phyloP scores from a whole-genome alignment of 2,329 filamentous ascomycete species.

The Fusarium verrucosum region DNA sequence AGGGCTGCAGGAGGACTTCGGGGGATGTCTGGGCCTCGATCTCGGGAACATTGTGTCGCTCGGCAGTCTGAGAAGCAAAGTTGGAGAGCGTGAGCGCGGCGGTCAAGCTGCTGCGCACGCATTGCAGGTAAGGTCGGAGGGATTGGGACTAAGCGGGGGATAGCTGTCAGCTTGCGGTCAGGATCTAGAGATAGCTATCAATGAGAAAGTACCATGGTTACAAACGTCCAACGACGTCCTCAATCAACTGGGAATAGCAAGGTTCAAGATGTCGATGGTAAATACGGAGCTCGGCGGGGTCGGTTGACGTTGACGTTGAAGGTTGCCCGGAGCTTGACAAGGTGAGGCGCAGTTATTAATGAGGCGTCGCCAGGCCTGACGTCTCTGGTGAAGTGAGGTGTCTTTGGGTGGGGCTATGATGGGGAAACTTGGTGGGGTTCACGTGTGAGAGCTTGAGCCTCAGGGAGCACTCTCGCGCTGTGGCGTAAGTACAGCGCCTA shows the following conservation, averaged over 20 bases:
- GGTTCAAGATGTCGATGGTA: constrained; percentile 26
- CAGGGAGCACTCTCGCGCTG: not conserved
- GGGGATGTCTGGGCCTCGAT: constrained; percentile 93
- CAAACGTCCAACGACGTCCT: constrained; percentile 15
- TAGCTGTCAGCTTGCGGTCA: constrained; percentile 32
- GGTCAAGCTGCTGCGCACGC: constrained; percentile 92
- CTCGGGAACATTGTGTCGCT: constrained; percentile 97
- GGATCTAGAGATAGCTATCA: not conserved
- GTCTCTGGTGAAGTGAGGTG: constrained; percentile 41
- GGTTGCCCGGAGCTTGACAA: constrained; percentile 41
- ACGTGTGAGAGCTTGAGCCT: constrained; percentile 31
- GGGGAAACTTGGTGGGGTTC: constrained; percentile 15
- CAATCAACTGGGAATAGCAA: constrained; percentile 3
- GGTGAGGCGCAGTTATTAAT: constrained; percentile 39
- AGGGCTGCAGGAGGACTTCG: constrained; percentile 90
- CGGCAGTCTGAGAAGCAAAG: constrained; percentile 96
- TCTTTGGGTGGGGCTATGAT: constrained; percentile 44
- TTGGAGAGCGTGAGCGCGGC: constrained; percentile 89
- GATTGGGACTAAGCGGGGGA: constrained; percentile 80
- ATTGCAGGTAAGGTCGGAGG: constrained; percentile 93
- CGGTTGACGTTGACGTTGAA: constrained; percentile 40
- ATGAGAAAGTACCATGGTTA: constrained; percentile 34
- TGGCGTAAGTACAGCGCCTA: constrained; percentile 21
- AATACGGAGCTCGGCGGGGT: constrained; percentile 41
- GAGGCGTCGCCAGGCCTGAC: constrained; percentile 44